Base-by-base conservation (phyloP, 257 asterid species). In the Solanum sejunctum region DNA sequence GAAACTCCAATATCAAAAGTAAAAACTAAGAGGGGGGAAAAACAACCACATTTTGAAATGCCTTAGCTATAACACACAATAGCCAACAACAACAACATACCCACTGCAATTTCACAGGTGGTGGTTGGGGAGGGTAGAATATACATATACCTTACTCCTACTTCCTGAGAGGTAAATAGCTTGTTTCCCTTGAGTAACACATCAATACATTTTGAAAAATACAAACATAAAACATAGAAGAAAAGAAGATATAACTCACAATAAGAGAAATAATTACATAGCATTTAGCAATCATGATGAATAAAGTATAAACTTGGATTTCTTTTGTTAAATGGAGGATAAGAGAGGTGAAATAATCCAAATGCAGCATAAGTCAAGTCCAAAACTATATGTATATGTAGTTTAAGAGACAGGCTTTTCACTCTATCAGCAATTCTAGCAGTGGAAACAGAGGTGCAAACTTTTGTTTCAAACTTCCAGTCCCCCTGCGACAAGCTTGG, bases 401-500 rank as follows among this genome's bases (percentile, higher is more conserved):
- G 23, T 18, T 17, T 57, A 18, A 57, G 23, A 57, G 21, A 18
- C 63, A 3, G 20, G 18, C 12, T 10, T 57, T 57, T 57, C 17
- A 57, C 23, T 7, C 23, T 57, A 69, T 89, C 90, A 13, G 66
- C 4, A 11, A 67, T 10, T 83, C 90, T 90, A 8, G 90, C 91
- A 28, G 88, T 86, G 47, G 88, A 88, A 13, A 89, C 90, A 47
- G 89, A 86, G 54, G 55, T 32, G 5, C 91, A 90, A 63, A 87
- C 90, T 21, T 67, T 84, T 17, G 86, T 73, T 15, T 87, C 90
- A 45, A 86, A 10, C 69, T 56, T 89, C 91, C 90, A 89, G 39
- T 77, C 85, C 15, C 82, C 80, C 56, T 90, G 89, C 51, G 87
- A 67, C 91, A 90, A 89, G 60, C 23, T 51, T 17, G 89, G 88